Percentiles rank a stretch among this genome's conserved stretches.
Evolutionary conservation across 495 filamentous ascomycete species (phyloP).

Genomic region (Neurospora sp.): DNA sequence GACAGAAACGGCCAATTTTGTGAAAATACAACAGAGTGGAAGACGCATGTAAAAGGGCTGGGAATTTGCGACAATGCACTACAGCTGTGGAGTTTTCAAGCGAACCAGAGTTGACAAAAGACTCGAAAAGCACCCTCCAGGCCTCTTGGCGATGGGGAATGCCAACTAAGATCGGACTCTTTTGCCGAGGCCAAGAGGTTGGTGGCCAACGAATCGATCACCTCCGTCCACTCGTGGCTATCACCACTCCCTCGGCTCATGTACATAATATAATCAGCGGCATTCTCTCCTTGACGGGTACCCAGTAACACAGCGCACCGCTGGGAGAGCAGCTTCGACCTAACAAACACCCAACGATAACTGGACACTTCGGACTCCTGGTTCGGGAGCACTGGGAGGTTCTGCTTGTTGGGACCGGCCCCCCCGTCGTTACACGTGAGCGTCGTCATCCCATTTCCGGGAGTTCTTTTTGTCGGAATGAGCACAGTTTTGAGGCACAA

Average conservation of each 20-base stretch:
- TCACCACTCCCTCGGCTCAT: not conserved
- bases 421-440: not conserved
- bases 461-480: not conserved
- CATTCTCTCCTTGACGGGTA: not conserved
- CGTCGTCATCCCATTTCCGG: not conserved
- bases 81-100: not conserved
- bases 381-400: not conserved
- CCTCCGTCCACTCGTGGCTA: too few species aligned
- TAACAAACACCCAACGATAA: not conserved
- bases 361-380: not conserved
- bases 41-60: not conserved
- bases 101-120: too few species aligned
- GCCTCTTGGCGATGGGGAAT: not conserved
- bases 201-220: not conserved
- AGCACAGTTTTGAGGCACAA: not conserved
- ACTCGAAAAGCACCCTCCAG: too few species aligned
- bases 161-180: not conserved
- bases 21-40: not conserved
- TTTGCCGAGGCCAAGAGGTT: not conserved
- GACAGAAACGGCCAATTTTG: not conserved
- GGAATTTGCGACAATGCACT: not conserved
- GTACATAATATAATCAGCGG: not conserved
- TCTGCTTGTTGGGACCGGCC: not conserved
- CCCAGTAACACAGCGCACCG: not conserved
- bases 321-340: not conserved